Evolutionary conservation across 495 filamentous ascomycete genomes (phyloP).

Genomic region (Penicillium lividum): DNA sequence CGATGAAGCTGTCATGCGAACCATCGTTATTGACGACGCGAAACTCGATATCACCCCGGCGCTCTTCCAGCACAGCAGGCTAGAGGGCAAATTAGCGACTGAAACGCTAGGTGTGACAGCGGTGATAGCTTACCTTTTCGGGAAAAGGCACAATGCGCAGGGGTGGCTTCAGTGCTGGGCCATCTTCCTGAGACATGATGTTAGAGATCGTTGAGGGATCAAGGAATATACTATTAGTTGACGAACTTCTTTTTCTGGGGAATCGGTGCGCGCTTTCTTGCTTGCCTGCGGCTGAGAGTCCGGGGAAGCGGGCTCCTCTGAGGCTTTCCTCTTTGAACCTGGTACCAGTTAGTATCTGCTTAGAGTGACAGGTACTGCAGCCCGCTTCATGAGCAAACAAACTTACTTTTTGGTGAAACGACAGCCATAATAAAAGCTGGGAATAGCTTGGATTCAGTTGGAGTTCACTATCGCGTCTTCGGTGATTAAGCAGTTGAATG

Average conservation of each 20-base stretch:
- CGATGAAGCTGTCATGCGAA: slow-evolving; percentile 82
- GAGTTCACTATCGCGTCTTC: neutral
- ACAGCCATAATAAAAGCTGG: slow-evolving; percentile 19
- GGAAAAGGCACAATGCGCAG: slow-evolving; percentile 70
- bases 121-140: slow-evolving; percentile 63
- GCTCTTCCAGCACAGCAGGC: slow-evolving; percentile 92
- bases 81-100: slow-evolving; percentile 24
- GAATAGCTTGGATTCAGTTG: neutral
- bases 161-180: slow-evolving; percentile 35
- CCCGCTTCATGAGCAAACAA: neutral
- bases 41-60: slow-evolving; percentile 94
- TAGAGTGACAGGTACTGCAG: neutral
- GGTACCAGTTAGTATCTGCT: slow-evolving; percentile 11
- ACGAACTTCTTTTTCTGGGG: slow-evolving; percentile 50
- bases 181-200: slow-evolving; percentile 33
- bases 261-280: slow-evolving; percentile 63
- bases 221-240: too few species aligned
- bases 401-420: slow-evolving; percentile 29
- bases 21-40: slow-evolving; percentile 97
- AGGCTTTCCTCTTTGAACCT: slow-evolving; percentile 79
- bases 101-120: neutral
- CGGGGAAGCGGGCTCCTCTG: slow-evolving; percentile 65
- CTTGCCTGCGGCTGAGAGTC: slow-evolving; percentile 45
- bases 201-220: neutral
- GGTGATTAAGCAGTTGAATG: slow-evolving; percentile 2